phyloP scores from a whole-genome alignment of 495 filamentous ascomycete species.

The Aspergillus baeticus region DNA sequence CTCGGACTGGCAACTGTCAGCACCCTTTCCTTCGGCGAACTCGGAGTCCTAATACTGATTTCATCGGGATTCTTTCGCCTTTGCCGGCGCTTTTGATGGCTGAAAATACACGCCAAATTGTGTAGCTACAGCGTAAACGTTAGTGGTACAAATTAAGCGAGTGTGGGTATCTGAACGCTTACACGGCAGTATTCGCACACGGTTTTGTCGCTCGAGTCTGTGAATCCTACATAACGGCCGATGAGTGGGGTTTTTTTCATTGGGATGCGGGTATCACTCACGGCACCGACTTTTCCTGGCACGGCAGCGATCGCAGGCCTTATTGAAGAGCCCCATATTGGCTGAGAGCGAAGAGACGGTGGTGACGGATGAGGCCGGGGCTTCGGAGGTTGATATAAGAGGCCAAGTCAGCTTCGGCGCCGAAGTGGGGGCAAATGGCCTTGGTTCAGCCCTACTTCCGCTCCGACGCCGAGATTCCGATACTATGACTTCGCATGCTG shows the following conservation, averaged over 20 bases:
- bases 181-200: neutral
- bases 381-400: neutral
- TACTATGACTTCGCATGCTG: no score
- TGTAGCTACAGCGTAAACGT: neutral
- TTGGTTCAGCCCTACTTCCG: no score
- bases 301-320: neutral
- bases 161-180: neutral
- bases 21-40: neutral
- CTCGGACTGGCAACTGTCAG: neutral
- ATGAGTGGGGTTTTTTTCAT: neutral
- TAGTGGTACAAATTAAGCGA: neutral
- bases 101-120: neutral
- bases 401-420: no score
- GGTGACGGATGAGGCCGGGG: neutral
- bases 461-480: no score
- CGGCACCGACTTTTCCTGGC: neutral
- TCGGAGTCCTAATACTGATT: neutral
- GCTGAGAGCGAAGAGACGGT: constrained; percentile 18
- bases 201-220: neutral
- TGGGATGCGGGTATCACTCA: neutral
- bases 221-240: neutral
- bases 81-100: neutral
- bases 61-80: neutral
- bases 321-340: neutral
- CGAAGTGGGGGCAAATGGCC: no score